Evolutionary conservation across 345 rosid species (phyloP), one percentile per base, ranked within the genome.

Genomic region (Stellera chamaejasme): DNA sequence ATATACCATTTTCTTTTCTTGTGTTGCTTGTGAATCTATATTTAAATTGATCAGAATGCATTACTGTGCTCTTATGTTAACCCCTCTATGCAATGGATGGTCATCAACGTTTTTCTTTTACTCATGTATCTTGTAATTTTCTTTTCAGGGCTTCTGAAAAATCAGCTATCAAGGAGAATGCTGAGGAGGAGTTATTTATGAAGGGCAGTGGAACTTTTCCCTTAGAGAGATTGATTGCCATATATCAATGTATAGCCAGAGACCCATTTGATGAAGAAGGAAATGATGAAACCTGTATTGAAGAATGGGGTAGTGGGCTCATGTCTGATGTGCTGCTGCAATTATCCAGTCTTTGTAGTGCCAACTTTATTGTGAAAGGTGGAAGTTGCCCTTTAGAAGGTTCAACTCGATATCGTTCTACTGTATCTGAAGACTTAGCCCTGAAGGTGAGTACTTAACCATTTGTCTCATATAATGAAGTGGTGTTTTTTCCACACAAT

Each of bases 141-240:
- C 25, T 62, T 45, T 50, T 11, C 52, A 91, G 95, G 85, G 68
- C 76, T 15, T 85, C 96, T 26, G 88, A 80, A 67, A 92, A 75
- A 62, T 62, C 82, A 1, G 72, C 71, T 78, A 87, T 77, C 43
- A 87, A 84, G 77, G 96, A 88, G 77, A 72, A 75, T 28, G 89
- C 81, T 41, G 95, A 88, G 77, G 81, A 84, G 68, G 96, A 84
- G 72, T 66, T 63, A 53, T 77, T 84, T 25, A 69, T 80, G 79
- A 92, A 85, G 79, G 98, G 97, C 43, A 93, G 97, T 28, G 94
- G 94, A 69, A 86, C 91, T 66, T 88, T 86, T 66, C 90, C 96
- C 4, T 58, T 92, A 54, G 98, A 92, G 76, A 80, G 97, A 71
- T 66, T 92, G 57, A 52, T 88, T 63, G 97, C 96, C 52, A 82